A percentile compares a stretch with the other conserved stretches of the same genome.
phyloP scores from a whole-genome alignment of 208 protist genomes.

The Naegleria gruberi region DNA sequence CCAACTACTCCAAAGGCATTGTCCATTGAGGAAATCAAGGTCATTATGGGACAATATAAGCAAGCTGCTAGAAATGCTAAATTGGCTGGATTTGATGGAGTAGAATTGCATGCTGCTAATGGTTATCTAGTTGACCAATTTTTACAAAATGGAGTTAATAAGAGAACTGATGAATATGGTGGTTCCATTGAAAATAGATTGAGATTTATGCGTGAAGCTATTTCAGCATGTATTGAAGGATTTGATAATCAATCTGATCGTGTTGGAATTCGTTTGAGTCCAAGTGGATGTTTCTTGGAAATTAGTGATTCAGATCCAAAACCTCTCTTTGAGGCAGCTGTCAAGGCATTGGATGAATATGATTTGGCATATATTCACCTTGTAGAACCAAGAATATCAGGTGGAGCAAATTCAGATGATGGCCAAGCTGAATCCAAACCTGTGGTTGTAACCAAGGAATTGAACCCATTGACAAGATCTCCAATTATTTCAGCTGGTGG shows the following conservation, averaged over 20 bases:
- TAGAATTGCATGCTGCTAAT: constrained; percentile 70
- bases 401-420: too few species aligned
- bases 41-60: constrained; percentile 50
- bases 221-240: constrained; percentile 31
- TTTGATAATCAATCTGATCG: constrained; percentile 33
- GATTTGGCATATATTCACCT: constrained; percentile 27
- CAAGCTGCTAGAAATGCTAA: constrained; percentile 56
- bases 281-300: constrained; percentile 44
- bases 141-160: too few species aligned
- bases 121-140: too few species aligned
- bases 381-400: constrained; percentile 16
- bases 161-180: too few species aligned
- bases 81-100: constrained; percentile 40
- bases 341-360: not conserved
- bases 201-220: constrained; percentile 67
- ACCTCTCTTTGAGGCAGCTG: not conserved
- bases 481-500: too few species aligned
- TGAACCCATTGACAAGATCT: too few species aligned
- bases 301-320: constrained; percentile 24
- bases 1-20: constrained; percentile 41
- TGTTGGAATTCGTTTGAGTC: constrained; percentile 55
- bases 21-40: constrained; percentile 54
- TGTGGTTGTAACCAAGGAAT: too few species aligned
- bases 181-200: too few species aligned
- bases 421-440: too few species aligned